Conservation (phyloP, 495 filamentous ascomycete species). For the Hypoxylon lienhwacheense region DNA sequence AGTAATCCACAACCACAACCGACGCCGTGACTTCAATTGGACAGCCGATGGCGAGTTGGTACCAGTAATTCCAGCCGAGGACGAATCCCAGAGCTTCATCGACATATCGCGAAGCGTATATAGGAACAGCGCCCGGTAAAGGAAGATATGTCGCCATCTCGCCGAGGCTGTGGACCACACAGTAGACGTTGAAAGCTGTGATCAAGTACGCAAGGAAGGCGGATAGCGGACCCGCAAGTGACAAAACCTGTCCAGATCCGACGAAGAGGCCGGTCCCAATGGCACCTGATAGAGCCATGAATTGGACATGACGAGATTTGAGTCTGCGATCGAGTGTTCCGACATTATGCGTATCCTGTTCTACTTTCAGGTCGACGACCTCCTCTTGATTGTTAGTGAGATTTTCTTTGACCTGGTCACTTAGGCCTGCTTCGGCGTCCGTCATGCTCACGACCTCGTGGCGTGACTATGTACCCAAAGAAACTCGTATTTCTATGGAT, state of each 20-base stretch:
- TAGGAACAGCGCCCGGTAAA: conserved; percentile 48
- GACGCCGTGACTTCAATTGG: conserved; percentile 45
- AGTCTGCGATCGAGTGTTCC: conserved; percentile 54
- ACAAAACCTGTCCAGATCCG: conserved; percentile 44
- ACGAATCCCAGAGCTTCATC: conserved; percentile 72
- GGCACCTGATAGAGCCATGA: conserved; percentile 64
- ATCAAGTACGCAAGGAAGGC: conserved; percentile 53
- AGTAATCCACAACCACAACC: conserved; percentile 52
- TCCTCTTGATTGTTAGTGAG: conserved; percentile 23
- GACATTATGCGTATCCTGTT: conserved; percentile 34
- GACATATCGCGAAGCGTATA: conserved; percentile 70
- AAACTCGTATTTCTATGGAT: too few relatives aligned
- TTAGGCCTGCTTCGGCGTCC: conserved; percentile 27
- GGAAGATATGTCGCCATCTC: conserved; percentile 66
- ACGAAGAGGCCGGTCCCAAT: conserved; percentile 60
- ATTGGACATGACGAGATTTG: conserved; percentile 62
- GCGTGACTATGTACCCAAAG: neutral
- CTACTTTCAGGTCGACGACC: conserved; percentile 23
- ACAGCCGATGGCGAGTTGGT: conserved; percentile 42
- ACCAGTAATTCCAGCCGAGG: conserved; percentile 67
- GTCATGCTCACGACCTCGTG: conserved; percentile 24
- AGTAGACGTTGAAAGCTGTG: conserved; percentile 39
- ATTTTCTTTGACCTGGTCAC: conserved; percentile 12
- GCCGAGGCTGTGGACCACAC: conserved; percentile 46
- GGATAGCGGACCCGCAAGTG: conserved; percentile 44